Evolutionary conservation across 2,329 filamentous ascomycete genomes (phyloP).

Genomic region (Calonectria pseudoturangicola): DNA sequence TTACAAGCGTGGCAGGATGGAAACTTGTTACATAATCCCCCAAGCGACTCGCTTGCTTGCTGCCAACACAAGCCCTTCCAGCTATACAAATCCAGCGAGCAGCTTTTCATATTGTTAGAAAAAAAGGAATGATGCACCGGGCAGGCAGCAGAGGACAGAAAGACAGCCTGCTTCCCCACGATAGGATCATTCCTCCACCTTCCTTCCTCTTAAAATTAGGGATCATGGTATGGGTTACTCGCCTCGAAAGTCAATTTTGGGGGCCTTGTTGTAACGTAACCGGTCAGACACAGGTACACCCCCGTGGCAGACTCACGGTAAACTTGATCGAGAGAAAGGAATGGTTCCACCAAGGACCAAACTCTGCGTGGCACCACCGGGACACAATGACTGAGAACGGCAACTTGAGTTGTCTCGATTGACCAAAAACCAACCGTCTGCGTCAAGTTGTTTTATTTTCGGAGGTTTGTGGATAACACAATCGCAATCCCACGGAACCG

Average conservation of each 20-base stretch:
- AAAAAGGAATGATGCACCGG: no score
- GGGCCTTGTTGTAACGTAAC: neutral
- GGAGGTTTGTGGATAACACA: neutral
- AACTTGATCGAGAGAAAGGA: neutral
- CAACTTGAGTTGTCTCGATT: neutral
- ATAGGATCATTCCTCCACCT: no score
- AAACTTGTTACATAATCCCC: neutral
- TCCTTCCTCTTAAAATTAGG: neutral
- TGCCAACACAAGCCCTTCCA: neutral
- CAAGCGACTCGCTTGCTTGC: neutral
- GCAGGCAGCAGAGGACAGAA: no score
- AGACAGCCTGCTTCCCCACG: no score
- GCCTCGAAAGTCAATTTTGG: constrained; percentile 18
- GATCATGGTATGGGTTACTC: neutral
- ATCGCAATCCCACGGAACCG: constrained; percentile 8
- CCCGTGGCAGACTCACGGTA: neutral
- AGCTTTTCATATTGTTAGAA: no score
- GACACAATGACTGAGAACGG: neutral
- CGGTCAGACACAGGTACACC: neutral
- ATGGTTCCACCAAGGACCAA: neutral
- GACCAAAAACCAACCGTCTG: constrained; percentile 1
- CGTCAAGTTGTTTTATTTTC: constrained; percentile 10
- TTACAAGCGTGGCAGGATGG: neutral
- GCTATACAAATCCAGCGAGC: no score
- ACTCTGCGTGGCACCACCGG: neutral